Evolutionary conservation across 495 filamentous ascomycete genomes (phyloP).

Genomic region (Sphaerosporella brunnea): DNA sequence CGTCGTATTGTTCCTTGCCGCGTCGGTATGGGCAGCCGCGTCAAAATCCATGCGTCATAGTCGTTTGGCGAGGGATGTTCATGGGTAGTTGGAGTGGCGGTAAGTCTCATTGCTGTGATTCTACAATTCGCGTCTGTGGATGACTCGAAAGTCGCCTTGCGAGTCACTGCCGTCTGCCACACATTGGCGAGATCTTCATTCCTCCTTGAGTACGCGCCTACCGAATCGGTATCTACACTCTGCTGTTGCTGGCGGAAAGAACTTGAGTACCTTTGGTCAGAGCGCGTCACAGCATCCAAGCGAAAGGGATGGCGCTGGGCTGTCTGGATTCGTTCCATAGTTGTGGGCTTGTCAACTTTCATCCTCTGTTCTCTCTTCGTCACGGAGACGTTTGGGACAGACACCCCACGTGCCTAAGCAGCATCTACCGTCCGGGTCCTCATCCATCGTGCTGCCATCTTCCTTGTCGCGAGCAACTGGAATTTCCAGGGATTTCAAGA

Average conservation of each 20-base stretch:
- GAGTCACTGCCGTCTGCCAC: constrained; percentile 89
- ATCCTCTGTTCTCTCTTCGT: constrained; percentile 72
- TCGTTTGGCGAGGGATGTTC: constrained; percentile 64
- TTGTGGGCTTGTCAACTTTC: constrained; percentile 54
- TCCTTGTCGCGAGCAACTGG: constrained; percentile 7
- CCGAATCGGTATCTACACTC: constrained; percentile 85
- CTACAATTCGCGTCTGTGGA: no score
- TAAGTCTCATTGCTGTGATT: no score
- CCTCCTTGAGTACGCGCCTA: constrained; percentile 77
- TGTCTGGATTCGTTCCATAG: constrained; percentile 76
- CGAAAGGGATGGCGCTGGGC: constrained; percentile 75
- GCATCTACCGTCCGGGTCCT: constrained; percentile 30
- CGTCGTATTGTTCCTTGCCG: constrained; percentile 53
- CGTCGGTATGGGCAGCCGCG: constrained; percentile 70
- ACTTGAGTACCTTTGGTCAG: constrained; percentile 71
- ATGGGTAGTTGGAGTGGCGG: constrained; percentile 64
- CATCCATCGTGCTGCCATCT: constrained; percentile 22
- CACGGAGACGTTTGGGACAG: constrained; percentile 96
- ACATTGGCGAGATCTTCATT: constrained; percentile 91
- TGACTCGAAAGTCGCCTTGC: no score
- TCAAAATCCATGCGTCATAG: constrained; percentile 60
- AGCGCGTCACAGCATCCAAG: constrained; percentile 57
- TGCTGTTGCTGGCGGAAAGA: constrained; percentile 82
- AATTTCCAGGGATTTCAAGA: not conserved
- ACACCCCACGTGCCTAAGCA: constrained; percentile 45